phyloP scores from a whole-genome alignment of 2,329 filamentous ascomycete species.

The Monosporascus ibericus region DNA sequence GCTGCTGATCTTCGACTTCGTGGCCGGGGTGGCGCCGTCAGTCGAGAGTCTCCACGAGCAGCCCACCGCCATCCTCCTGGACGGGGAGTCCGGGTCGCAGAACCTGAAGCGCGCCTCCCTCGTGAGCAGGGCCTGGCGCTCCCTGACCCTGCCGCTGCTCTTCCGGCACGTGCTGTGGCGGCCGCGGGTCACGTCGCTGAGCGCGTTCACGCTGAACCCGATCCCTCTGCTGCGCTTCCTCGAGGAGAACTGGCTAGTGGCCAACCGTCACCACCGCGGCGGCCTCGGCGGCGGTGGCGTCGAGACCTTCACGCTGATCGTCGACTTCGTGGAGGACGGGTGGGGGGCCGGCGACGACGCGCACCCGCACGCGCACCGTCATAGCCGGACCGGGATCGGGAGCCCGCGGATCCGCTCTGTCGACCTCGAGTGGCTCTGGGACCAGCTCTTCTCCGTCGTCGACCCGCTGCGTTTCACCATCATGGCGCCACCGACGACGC shows the following conservation, averaged over 20 bases:
- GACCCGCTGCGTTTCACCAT: constrained; percentile 50
- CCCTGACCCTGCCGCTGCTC: constrained; percentile 44
- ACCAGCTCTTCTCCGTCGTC: constrained; percentile 45
- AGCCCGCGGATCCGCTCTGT: constrained; percentile 26
- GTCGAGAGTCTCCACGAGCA: constrained; percentile 40
- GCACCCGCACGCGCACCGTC: constrained; percentile 13
- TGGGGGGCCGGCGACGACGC: constrained; percentile 9
- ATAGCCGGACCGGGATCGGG: not conserved
- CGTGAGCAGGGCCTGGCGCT: constrained; percentile 48
- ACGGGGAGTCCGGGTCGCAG: constrained; percentile 23
- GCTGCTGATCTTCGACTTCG: constrained; percentile 47
- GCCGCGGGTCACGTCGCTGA: constrained; percentile 18
- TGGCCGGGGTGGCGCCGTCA: constrained; percentile 46
- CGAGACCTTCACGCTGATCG: constrained; percentile 34
- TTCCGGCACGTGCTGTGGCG: constrained; percentile 49
- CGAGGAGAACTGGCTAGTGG: constrained; percentile 22
- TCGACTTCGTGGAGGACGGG: constrained; percentile 25
- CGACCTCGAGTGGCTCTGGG: constrained; percentile 45
- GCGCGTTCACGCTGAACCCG: constrained; percentile 21
- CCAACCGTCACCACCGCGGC: too few relatives aligned
- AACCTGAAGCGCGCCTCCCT: constrained; percentile 52
- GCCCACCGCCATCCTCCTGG: constrained; percentile 37
- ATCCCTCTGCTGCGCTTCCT: constrained; percentile 36
- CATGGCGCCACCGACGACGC: constrained; percentile 54
- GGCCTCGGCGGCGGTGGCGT: constrained; percentile 28